phyloP scores from a whole-genome alignment of 179 eudicot species.

The Beta macrorhiza region DNA sequence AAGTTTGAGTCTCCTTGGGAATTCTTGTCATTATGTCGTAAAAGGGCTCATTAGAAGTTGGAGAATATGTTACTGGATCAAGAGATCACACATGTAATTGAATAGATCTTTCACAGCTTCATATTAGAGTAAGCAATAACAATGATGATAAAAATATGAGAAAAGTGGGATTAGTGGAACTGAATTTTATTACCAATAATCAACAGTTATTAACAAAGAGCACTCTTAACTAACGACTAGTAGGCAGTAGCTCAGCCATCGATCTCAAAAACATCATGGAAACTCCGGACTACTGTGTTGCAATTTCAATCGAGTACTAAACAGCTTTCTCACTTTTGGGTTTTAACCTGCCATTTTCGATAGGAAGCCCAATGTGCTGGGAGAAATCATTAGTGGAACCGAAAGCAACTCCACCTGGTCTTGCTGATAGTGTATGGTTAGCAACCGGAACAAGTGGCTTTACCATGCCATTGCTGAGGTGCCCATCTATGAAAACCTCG shows the following conservation, averaged over 20 bases:
- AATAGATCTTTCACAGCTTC: too few species aligned
- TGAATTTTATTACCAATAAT: constrained; percentile 12
- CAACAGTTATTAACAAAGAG: not conserved
- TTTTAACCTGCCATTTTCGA: constrained; percentile 27
- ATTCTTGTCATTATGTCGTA: too few species aligned
- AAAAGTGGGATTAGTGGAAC: constrained; percentile 1
- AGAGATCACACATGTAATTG: too few species aligned
- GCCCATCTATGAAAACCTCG: constrained; percentile 16
- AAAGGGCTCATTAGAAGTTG: too few species aligned
- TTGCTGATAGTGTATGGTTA: constrained; percentile 24
- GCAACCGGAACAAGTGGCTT: constrained; percentile 26
- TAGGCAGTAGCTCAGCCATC: not conserved
- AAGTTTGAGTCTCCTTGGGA: too few species aligned
- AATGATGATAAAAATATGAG: too few species aligned
- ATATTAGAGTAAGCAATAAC: too few species aligned
- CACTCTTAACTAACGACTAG: not conserved
- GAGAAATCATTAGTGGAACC: constrained; percentile 16
- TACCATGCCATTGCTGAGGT: constrained; percentile 20
- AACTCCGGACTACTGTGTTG: not conserved
- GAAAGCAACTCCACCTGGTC: constrained; percentile 20
- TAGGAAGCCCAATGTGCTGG: constrained; percentile 8
- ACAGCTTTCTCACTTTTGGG: constrained; percentile 29
- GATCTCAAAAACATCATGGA: not conserved
- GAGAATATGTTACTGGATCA: too few species aligned
- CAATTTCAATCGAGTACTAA: not conserved